These are phyloP conservation scores for Hamamelis virginiana DNA, from an alignment of 164 flowering plant genomes.

Conservation along the genomic window DNA sequence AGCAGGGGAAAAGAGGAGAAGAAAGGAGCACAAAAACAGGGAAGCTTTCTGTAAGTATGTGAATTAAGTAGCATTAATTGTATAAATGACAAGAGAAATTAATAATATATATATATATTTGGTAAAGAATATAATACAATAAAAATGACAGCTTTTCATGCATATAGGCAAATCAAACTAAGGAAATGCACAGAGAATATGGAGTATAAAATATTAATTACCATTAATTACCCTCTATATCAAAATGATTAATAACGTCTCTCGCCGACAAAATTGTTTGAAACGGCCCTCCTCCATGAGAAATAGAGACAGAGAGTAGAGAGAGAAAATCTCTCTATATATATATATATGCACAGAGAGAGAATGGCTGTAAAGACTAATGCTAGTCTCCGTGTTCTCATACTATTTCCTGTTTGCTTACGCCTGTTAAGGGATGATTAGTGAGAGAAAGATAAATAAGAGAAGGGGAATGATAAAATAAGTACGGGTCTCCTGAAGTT, in stretches of 20 bases:
- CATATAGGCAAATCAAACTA: conserved; percentile 1
- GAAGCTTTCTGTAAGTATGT: conserved; percentile 16
- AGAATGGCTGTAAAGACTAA: too few species aligned
- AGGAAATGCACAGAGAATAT: neutral
- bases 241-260: conserved; percentile 33
- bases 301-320: conserved; percentile 6
- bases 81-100: conserved; percentile 17
- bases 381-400: neutral
- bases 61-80: conserved; percentile 30
- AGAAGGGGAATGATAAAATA: too few species aligned
- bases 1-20: conserved; percentile 3
- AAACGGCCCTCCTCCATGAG: conserved; percentile 27
- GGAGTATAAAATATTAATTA: conserved; percentile 11
- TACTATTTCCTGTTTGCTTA: neutral
- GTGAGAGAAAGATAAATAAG: neutral
- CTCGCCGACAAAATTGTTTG: conserved; percentile 37
- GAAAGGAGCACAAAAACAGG: conserved; percentile 6
- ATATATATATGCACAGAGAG: neutral
- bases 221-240: conserved; percentile 9
- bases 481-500: neutral
- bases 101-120: conserved; percentile 1
- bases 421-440: conserved; percentile 11
- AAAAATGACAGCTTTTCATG: conserved; percentile 26
- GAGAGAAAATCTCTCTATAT: neutral
- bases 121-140: neutral